A percentile compares a stretch with the other conserved stretches of the same genome.
Conservation (phyloP, 2,329 filamentous ascomycete species). For the Domatiomyces catenatus region DNA sequence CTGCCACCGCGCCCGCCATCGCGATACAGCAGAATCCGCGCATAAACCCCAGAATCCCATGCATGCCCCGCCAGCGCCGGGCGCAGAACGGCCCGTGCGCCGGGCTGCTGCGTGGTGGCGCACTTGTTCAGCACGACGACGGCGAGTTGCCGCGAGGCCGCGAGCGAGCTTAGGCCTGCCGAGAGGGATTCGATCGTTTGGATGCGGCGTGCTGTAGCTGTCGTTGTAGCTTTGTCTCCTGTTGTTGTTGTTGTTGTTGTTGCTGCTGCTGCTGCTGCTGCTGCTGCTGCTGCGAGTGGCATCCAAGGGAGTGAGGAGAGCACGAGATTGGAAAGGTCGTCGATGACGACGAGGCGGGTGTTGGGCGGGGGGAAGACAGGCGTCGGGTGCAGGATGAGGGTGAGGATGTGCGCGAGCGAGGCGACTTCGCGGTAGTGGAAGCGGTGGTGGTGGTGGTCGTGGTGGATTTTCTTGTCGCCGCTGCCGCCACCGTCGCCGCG, state of each 20-base stretch:
- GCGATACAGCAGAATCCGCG: slow-evolving; percentile 60
- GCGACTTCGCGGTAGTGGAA: slow-evolving; percentile 50
- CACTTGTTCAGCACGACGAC: slow-evolving; percentile 66
- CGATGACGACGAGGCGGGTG: slow-evolving; percentile 58
- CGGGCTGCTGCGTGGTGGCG: slow-evolving; percentile 57
- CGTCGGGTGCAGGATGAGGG: slow-evolving; percentile 55
- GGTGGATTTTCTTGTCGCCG: neutral
- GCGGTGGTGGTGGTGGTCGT: slow-evolving; percentile 24
- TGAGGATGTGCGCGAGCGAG: slow-evolving; percentile 51
- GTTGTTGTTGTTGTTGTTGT: slow-evolving; percentile 27
- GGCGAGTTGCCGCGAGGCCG: slow-evolving; percentile 56
- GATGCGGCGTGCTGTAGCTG: slow-evolving; percentile 19
- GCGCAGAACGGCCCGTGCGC: slow-evolving; percentile 53
- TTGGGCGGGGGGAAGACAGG: slow-evolving; percentile 44
- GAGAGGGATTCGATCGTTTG: slow-evolving; percentile 51
- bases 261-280: slow-evolving; percentile 28
- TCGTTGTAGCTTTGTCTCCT: slow-evolving; percentile 33
- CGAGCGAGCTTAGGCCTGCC: slow-evolving; percentile 50
- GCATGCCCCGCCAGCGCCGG: slow-evolving; percentile 59
- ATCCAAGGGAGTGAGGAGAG: slow-evolving; percentile 49
- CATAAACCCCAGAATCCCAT: slow-evolving; percentile 67
- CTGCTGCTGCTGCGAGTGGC: slow-evolving; percentile 23
- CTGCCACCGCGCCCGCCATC: slow-evolving; percentile 42
- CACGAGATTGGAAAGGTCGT: slow-evolving; percentile 61
- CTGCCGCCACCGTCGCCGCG: slow-evolving; percentile 5